Conservation (phyloP, 2,329 filamentous ascomycete genomes). For the Penicillium griseofulvum region DNA sequence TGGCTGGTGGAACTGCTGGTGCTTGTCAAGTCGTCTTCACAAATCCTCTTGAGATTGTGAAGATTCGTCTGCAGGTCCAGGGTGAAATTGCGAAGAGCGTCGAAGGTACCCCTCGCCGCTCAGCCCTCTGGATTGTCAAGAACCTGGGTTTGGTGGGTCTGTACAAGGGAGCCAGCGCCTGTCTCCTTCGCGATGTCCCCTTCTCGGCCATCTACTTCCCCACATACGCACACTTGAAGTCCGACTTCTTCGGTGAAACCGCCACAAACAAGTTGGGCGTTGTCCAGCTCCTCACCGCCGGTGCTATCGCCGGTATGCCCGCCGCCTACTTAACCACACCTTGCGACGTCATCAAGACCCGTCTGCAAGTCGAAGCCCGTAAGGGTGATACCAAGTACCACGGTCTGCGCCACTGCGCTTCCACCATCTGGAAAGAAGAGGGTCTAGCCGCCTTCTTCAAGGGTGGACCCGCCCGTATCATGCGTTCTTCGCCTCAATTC, state of each 20-base stretch:
- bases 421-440: slow-evolving; percentile 82
- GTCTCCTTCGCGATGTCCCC: slow-evolving; percentile 90
- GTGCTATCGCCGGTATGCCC: slow-evolving; percentile 90
- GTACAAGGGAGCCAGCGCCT: slow-evolving; percentile 95
- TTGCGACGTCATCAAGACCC: slow-evolving; percentile 98
- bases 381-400: slow-evolving; percentile 91
- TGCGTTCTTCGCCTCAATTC: slow-evolving; percentile 94
- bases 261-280: slow-evolving; percentile 83
- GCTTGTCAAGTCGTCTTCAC: slow-evolving; percentile 98
- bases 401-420: slow-evolving; percentile 79
- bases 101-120: slow-evolving; percentile 78
- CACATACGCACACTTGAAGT: slow-evolving; percentile 90
- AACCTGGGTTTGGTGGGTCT: slow-evolving; percentile 91
- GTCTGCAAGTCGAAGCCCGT: slow-evolving; percentile 92
- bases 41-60: slow-evolving; percentile 97
- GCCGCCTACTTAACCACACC: slow-evolving; percentile 94
- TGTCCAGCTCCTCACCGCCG: slow-evolving; percentile 85
- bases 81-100: slow-evolving; percentile 89
- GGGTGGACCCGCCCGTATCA: slow-evolving; percentile 89
- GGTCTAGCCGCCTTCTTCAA: slow-evolving; percentile 98
- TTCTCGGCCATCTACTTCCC: slow-evolving; percentile 99
- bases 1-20: slow-evolving; percentile 87
- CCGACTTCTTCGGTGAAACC: slow-evolving; percentile 88
- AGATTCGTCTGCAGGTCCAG: slow-evolving; percentile 96
- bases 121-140: slow-evolving; percentile 95